Base-by-base conservation (phyloP, 2,329 filamentous ascomycete species). In the Colletotrichum chrysophilum region DNA sequence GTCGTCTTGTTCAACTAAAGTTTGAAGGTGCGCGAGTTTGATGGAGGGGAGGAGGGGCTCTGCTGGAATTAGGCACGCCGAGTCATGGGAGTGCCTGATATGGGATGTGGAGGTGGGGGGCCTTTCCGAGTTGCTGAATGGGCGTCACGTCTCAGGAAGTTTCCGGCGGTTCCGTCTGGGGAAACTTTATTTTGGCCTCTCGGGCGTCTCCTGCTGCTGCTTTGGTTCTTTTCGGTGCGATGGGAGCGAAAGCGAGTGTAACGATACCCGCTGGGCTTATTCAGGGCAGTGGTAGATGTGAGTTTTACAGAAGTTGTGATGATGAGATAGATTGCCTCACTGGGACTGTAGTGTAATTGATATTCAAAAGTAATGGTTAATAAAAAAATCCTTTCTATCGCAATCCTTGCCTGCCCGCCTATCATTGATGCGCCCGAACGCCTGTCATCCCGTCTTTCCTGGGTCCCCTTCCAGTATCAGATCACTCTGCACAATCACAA, bases 111-210 rank as follows among this genome's bases (percentile, higher is more conserved):
- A 64, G 34, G 24, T 21, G 34, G 14, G 18, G 61, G 21, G 34
- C 13, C 24, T 34, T 34, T 43, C 24, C 21, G 61, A 36, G n/a
- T 8, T 64, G 30, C n/a, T 43, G 32, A 64, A 32, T 38, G 56
- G 55, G 24, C 55, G 16, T 26, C 10, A 16, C 55, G 38, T 67
- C 55, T 64, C 62, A 62, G 38, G 13, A 58, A 43, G 56, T 60
- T 60, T 28, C 56, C 69, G 70, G 26, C 26, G n/a, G 34, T 68
- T 26, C 38, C 69, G 55, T 30, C 14, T 26, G 38, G 32, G 55
- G 62, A 60, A 73, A 73, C 56, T 43, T 34, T 67, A 68, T 36
- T 70, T n/a, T 7, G 14, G 30, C 56, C 32, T 62, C 16, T 32
- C 34, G 38, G 34, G 18, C 61, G 61, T n/a, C 32, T 64, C 34